Percentiles rank a stretch among this genome's conserved stretches.
These are phyloP conservation scores for Chalciporus piperatus DNA, from an alignment of 768 basidiomycete species.

Conservation along the genomic window DNA sequence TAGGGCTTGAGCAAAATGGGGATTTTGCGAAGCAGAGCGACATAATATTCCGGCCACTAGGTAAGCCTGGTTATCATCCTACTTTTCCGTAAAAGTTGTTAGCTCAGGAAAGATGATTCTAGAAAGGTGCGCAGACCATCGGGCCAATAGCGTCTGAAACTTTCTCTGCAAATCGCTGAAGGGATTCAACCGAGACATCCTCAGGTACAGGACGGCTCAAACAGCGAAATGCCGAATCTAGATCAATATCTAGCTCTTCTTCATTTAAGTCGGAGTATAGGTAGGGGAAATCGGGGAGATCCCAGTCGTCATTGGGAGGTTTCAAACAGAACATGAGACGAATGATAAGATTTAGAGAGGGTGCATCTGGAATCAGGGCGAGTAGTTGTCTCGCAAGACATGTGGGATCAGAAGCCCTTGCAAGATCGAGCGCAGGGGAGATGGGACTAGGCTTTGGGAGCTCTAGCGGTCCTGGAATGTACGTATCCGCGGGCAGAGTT, in stretches of 20 bases:
- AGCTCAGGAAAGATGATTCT: neutral
- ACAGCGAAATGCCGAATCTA: constrained; percentile 54
- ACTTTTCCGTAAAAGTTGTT: constrained; percentile 8
- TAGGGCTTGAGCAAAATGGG: constrained; percentile 39
- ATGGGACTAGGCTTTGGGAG: constrained; percentile 38
- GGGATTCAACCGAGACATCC: constrained; percentile 45
- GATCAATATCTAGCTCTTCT: constrained; percentile 50
- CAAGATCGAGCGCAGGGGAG: constrained; percentile 55
- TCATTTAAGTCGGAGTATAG: constrained; percentile 59
- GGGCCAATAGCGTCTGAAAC: constrained; percentile 54
- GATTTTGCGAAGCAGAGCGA: constrained; percentile 64
- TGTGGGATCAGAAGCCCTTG: constrained; percentile 58
- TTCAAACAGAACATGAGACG: constrained; percentile 80
- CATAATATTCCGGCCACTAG: constrained; percentile 60
- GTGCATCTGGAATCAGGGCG: constrained; percentile 56
- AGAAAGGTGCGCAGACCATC: constrained; percentile 44
- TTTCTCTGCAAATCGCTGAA: constrained; percentile 54
- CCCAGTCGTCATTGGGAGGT: constrained; percentile 78
- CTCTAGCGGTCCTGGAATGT: constrained; percentile 42
- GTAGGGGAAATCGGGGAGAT: constrained; percentile 68
- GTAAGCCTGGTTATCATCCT: constrained; percentile 58
- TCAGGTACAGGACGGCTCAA: constrained; percentile 60
- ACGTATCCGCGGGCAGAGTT: constrained; percentile 33
- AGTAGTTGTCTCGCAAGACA: constrained; percentile 61
- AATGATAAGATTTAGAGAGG: constrained; percentile 61